phyloP scores from a whole-genome alignment of 2,329 filamentous ascomycete species.

The Tolypocladium tundrense region DNA sequence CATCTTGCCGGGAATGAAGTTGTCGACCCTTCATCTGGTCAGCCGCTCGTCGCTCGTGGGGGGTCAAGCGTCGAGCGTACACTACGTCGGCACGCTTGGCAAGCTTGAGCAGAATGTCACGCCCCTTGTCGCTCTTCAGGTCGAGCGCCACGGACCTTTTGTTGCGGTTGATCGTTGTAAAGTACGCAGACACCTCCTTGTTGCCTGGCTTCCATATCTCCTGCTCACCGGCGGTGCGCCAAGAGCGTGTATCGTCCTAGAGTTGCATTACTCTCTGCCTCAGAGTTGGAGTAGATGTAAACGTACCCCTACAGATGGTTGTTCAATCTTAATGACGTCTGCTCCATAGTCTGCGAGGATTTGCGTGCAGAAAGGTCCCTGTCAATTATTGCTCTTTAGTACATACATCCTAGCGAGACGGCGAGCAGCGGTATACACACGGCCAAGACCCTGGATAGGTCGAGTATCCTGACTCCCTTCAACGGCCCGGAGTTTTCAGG shows the following conservation, averaged over 20 bases:
- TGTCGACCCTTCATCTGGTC: constrained; percentile 21
- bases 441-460: constrained; percentile 7
- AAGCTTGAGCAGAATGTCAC: constrained; percentile 22
- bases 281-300: neutral
- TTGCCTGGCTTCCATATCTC: constrained; percentile 12
- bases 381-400: too few species aligned
- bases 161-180: constrained; percentile 32
- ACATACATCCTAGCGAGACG: too few species aligned
- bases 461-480: constrained; percentile 4
- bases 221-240: constrained; percentile 10
- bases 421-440: neutral
- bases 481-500: neutral
- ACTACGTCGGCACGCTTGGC: constrained; percentile 26
- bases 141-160: constrained; percentile 27
- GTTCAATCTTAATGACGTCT: constrained; percentile 31
- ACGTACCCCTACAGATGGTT: constrained; percentile 7
- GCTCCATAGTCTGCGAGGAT: constrained; percentile 35
- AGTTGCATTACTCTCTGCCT: neutral
- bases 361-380: constrained; percentile 27
- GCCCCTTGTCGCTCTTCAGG: constrained; percentile 17
- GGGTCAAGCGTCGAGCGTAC: constrained; percentile 7
- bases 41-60: neutral
- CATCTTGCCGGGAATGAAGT: constrained; percentile 31
- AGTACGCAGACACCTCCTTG: constrained; percentile 28
- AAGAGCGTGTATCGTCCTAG: constrained; percentile 11